A percentile compares a stretch with the other conserved stretches of the same genome.
phyloP scores from a whole-genome alignment of 1,284 basidiomycete species.

The Heterobasidion irregulare region DNA sequence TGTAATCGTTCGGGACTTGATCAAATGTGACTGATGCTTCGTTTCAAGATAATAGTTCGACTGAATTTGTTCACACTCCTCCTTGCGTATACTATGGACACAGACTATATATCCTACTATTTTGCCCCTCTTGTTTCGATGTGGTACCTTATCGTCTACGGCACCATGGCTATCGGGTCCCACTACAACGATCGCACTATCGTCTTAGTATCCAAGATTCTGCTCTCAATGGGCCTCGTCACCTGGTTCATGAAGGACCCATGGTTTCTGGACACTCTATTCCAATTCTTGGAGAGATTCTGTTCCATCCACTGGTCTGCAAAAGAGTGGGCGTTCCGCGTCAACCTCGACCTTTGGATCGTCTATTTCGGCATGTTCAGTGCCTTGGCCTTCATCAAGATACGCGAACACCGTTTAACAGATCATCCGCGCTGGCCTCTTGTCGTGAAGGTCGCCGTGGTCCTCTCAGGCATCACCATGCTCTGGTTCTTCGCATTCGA shows the following conservation, averaged over 20 bases:
- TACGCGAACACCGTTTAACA: slow-evolving; percentile 63
- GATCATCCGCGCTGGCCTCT: slow-evolving; percentile 63
- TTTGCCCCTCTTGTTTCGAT: slow-evolving; percentile 77
- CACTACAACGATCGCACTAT: slow-evolving; percentile 63
- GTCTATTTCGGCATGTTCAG: slow-evolving; percentile 82
- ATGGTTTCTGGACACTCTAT: slow-evolving; percentile 58
- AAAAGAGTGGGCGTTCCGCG: slow-evolving; percentile 80
- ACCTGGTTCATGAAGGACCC: slow-evolving; percentile 60
- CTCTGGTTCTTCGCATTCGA: slow-evolving; percentile 82
- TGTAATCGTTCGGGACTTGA: not conserved
- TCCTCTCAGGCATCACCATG: slow-evolving; percentile 42
- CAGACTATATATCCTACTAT: slow-evolving; percentile 84
- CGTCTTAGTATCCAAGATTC: slow-evolving; percentile 67
- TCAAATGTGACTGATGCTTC: not conserved
- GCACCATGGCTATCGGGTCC: slow-evolving; percentile 65
- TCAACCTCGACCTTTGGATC: slow-evolving; percentile 82
- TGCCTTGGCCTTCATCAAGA: slow-evolving; percentile 68
- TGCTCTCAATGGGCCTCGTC: slow-evolving; percentile 51
- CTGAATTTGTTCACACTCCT: slow-evolving; percentile 78
- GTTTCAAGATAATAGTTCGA: slow-evolving; percentile 61
- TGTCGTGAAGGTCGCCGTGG: slow-evolving; percentile 38
- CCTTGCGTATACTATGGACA: slow-evolving; percentile 85
- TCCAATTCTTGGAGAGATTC: slow-evolving; percentile 52
- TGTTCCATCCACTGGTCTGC: slow-evolving; percentile 80
- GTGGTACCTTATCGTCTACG: slow-evolving; percentile 84